These are phyloP conservation scores for Lepiota venenata DNA, from an alignment of 768 basidiomycete genomes.

Conservation along the genomic window DNA sequence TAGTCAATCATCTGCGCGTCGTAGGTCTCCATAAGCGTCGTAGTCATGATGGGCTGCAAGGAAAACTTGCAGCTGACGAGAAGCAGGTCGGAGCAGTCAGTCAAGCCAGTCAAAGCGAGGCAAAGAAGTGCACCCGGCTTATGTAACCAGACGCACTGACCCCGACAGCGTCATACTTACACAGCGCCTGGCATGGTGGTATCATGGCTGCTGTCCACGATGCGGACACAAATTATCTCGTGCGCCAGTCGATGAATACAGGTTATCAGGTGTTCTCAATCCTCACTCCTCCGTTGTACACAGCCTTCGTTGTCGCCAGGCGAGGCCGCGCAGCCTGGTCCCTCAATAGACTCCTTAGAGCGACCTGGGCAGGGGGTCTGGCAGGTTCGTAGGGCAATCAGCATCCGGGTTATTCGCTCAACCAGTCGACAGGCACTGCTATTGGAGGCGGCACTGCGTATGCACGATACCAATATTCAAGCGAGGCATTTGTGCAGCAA, in stretches of 20 bases:
- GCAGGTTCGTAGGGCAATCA: constrained; percentile 34
- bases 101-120: background rate
- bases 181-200: background rate
- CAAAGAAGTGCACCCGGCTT: background rate
- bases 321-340: constrained; percentile 54
- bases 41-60: constrained; percentile 9
- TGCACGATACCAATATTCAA: constrained; percentile 52
- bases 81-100: background rate
- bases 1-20: constrained; percentile 18
- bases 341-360: constrained; percentile 61
- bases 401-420: constrained; percentile 5
- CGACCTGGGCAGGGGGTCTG: constrained; percentile 70
- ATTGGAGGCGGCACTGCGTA: constrained; percentile 59
- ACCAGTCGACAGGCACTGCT: constrained; percentile 35
- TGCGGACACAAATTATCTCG: constrained; percentile 63
- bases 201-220: constrained; percentile 30
- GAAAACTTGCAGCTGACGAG: constrained; percentile 3
- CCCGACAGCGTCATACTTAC: background rate
- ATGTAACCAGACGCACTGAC: constrained; percentile 14
- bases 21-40: constrained; percentile 11
- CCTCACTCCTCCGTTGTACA: constrained; percentile 59
- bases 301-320: constrained; percentile 47
- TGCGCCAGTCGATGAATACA: constrained; percentile 58
- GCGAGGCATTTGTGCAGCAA: constrained; percentile 42
- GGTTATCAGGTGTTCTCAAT: constrained; percentile 70